These are phyloP conservation scores for Aeschynomene evenia DNA, from an alignment of 306 rosid species.

Conservation along the genomic window DNA sequence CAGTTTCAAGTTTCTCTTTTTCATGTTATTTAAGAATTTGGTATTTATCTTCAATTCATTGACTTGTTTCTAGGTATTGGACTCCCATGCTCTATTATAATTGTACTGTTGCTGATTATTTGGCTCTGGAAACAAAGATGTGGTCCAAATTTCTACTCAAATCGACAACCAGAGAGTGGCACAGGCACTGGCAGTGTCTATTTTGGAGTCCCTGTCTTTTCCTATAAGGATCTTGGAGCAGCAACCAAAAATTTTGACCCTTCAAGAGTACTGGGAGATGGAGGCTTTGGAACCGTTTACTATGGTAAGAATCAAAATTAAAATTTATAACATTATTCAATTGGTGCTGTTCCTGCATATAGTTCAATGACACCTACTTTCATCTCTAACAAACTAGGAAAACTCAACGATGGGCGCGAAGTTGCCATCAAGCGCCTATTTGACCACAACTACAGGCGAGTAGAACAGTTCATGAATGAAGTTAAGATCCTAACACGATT, in stretches of 20 bases:
- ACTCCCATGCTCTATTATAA: constrained; percentile 11
- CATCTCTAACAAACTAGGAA: constrained; percentile 34
- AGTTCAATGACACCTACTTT: neutral
- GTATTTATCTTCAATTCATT: no score
- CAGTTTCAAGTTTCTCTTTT: no score
- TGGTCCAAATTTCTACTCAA: neutral
- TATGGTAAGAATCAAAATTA: constrained; percentile 21
- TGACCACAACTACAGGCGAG: constrained; percentile 44
- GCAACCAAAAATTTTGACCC: constrained; percentile 62
- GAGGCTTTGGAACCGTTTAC: constrained; percentile 45
- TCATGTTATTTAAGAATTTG: no score
- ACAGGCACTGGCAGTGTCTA: constrained; percentile 14
- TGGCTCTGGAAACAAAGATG: constrained; percentile 16
- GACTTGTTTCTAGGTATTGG: no score
- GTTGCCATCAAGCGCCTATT: constrained; percentile 62
- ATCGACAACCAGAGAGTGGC: neutral
- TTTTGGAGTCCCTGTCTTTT: constrained; percentile 37
- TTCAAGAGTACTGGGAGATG: constrained; percentile 63
- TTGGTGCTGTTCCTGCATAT: neutral
- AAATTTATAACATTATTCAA: neutral
- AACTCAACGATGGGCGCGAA: constrained; percentile 67
- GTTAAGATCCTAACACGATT: constrained; percentile 56
- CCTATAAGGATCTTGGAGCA: constrained; percentile 43
- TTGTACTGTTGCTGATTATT: constrained; percentile 23
- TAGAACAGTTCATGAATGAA: constrained; percentile 65